phyloP scores from a whole-genome alignment of 192 early-diverging fungal genomes.

The Backusella tuberculispora region DNA sequence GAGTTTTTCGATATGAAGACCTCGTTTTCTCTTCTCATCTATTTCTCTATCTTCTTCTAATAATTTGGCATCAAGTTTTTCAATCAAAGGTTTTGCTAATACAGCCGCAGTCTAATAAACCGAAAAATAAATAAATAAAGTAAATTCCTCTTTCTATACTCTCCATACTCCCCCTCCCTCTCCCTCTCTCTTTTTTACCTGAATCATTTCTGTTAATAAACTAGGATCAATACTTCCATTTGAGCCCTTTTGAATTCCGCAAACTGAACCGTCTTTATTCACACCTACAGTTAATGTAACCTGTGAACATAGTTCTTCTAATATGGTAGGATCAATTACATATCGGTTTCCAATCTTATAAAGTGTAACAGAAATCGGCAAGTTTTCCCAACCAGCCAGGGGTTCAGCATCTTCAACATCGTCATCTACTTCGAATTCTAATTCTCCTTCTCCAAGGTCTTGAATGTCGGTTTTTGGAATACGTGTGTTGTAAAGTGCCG shows the following conservation, averaged over 20 bases:
- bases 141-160: neutral
- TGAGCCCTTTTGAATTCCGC: conserved; percentile 85
- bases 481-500: conserved; percentile 86
- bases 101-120: conserved; percentile 46
- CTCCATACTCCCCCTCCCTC: neutral
- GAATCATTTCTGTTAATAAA: conserved; percentile 81
- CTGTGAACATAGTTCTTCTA: conserved; percentile 89
- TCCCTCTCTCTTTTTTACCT: conserved; percentile 47
- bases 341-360: conserved; percentile 86
- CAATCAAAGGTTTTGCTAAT: conserved; percentile 52
- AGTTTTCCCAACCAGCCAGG: conserved; percentile 74
- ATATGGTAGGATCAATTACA: conserved; percentile 85
- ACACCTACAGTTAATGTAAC: conserved; percentile 82
- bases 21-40: conserved; percentile 45
- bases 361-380: conserved; percentile 86
- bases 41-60: conserved; percentile 50
- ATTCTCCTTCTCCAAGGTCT: conserved; percentile 75
- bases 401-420: conserved; percentile 83
- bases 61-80: conserved; percentile 51
- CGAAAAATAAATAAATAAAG: neutral
- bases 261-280: conserved; percentile 79
- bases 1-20: conserved; percentile 53
- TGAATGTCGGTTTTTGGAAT: conserved; percentile 86
- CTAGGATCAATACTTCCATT: conserved; percentile 77
- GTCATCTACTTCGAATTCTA: conserved; percentile 94